A percentile compares a stretch with the other conserved stretches of the same genome.
These are phyloP conservation scores for Globisporangium nagaii DNA, from an alignment of 352 stramenopile species.

Conservation along the genomic window DNA sequence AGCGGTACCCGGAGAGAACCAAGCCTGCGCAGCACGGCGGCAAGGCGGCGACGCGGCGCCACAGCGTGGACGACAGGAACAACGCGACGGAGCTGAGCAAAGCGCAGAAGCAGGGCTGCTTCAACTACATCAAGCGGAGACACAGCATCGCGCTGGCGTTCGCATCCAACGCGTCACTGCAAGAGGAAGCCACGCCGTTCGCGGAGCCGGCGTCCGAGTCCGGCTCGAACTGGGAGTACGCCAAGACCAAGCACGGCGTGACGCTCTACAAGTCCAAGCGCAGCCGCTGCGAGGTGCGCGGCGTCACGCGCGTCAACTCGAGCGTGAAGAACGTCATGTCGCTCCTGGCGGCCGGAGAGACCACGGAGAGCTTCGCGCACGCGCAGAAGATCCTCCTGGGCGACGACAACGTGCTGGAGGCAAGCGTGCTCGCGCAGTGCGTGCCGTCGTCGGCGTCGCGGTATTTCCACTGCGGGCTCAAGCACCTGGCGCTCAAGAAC, in stretches of 20 bases:
- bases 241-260: conserved; percentile 67
- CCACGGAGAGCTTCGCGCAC: conserved; percentile 46
- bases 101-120: conserved; percentile 77
- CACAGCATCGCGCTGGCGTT: conserved; percentile 73
- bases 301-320: conserved; percentile 64
- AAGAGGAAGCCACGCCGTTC: neutral
- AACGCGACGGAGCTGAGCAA: conserved; percentile 25
- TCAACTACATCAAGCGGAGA: conserved; percentile 75
- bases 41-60: conserved; percentile 4
- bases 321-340: conserved; percentile 83
- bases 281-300: conserved; percentile 69
- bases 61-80: conserved; percentile 16
- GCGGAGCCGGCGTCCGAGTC: conserved; percentile 2
- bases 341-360: conserved; percentile 49
- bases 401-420: conserved; percentile 57
- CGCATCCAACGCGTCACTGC: conserved; percentile 25
- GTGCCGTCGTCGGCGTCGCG: conserved; percentile 44
- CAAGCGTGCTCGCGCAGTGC: conserved; percentile 59
- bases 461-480: conserved; percentile 81
- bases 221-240: conserved; percentile 49
- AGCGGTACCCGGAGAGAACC: conserved; percentile 1
- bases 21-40: neutral
- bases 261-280: conserved; percentile 64
- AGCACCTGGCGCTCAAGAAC: conserved; percentile 81
- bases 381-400: conserved; percentile 60